These are phyloP conservation scores for Bothriochloa decipiens DNA, from an alignment of 176 grass and related monocot genomes.

Conservation along the genomic window DNA sequence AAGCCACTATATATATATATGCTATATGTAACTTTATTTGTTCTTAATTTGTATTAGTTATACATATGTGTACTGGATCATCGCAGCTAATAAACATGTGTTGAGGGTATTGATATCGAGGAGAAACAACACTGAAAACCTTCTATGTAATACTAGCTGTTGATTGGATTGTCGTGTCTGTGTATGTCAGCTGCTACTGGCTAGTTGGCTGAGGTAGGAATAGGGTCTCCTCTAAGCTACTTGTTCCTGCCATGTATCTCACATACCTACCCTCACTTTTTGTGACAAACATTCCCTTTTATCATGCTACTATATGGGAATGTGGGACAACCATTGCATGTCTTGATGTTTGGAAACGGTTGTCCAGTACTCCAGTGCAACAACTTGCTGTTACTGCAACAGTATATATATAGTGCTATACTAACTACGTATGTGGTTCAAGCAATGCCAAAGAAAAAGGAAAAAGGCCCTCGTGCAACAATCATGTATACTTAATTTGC, in stretches of 20 bases:
- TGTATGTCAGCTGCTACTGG: constrained; percentile 14
- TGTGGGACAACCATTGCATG: constrained; percentile 10
- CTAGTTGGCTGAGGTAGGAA: not conserved
- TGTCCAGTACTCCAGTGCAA: not conserved
- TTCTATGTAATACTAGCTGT: not conserved
- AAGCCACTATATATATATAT: constrained; percentile 6
- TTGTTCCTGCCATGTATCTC: constrained; percentile 20
- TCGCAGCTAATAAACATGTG: constrained; percentile 26
- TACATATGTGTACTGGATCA: constrained; percentile 32
- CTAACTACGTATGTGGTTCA: not conserved
- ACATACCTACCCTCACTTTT: not conserved
- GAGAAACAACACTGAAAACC: not conserved
- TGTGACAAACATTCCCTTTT: constrained; percentile 39
- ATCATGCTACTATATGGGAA: constrained; percentile 13
- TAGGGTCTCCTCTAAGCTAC: not conserved
- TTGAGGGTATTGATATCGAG: not conserved
- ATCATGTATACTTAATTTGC: not conserved
- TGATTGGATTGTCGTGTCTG: not conserved
- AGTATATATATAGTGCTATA: not conserved
- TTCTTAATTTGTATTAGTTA: constrained; percentile 24
- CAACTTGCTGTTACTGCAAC: not conserved
- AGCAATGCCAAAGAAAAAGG: not conserved
- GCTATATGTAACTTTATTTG: constrained; percentile 1
- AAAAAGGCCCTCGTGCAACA: not conserved
- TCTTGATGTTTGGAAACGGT: constrained; percentile 25